phyloP scores from a whole-genome alignment of 108 stramenopile genomes.

The Mayamaea pseudoterrestris region DNA sequence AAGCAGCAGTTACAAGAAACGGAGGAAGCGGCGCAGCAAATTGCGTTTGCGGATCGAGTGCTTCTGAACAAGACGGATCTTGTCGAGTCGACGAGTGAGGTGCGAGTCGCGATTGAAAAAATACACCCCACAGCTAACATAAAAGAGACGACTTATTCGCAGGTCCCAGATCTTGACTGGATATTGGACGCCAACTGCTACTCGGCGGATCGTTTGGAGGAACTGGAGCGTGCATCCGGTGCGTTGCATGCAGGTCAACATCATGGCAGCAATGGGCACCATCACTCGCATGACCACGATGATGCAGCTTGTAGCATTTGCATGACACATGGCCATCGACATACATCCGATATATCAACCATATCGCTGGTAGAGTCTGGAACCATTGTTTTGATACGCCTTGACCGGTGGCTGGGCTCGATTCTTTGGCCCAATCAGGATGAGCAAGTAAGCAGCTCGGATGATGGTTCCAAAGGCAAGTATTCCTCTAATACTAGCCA shows the following conservation, averaged over 20 bases:
- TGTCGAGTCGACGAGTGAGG: too few relatives aligned
- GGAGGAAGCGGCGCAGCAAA: slow-evolving; percentile 80
- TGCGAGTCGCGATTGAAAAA: too few relatives aligned
- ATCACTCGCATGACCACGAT: slow-evolving; percentile 12
- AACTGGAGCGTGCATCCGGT: slow-evolving; percentile 1
- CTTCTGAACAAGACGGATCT: slow-evolving; percentile 81
- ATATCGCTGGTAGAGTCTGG: slow-evolving; percentile 37
- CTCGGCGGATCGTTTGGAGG: slow-evolving; percentile 62
- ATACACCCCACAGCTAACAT: slow-evolving; percentile 88
- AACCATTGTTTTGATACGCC: slow-evolving; percentile 29
- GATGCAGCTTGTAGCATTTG: background rate
- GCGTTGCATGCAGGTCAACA: too few relatives aligned
- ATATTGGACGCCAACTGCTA: slow-evolving; percentile 84
- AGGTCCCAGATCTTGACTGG: slow-evolving; percentile 71
- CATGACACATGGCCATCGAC: slow-evolving; percentile 21
- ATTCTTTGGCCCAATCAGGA: slow-evolving; percentile 82
- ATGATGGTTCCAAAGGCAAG: too few relatives aligned
- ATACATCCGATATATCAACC: slow-evolving; percentile 54
- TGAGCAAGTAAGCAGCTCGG: too few relatives aligned
- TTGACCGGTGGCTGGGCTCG: slow-evolving; percentile 72
- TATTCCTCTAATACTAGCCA: slow-evolving; percentile 39
- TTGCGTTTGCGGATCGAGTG: slow-evolving; percentile 82
- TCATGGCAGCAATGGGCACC: slow-evolving; percentile 10
- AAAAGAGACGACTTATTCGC: slow-evolving; percentile 49
- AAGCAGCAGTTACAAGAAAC: slow-evolving; percentile 38